These are phyloP conservation scores for Lecanoromycetidae sp. DNA, from an alignment of 2,329 filamentous ascomycete genomes.

Conservation along the genomic window DNA sequence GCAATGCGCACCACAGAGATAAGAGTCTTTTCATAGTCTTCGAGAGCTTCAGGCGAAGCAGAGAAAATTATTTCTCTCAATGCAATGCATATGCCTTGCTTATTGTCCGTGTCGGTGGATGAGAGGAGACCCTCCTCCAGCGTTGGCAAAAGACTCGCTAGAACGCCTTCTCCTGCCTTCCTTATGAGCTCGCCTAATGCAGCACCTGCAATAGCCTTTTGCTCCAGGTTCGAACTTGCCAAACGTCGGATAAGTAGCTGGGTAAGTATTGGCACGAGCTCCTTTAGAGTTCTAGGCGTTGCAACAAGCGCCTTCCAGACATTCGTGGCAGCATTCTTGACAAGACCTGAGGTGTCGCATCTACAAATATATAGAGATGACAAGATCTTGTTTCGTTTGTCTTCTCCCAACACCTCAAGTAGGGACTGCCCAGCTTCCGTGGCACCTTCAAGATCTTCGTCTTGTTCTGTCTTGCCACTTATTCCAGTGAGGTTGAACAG, in stretches of 20 bases:
- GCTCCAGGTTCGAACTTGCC: constrained; percentile 93
- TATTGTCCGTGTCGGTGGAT: constrained; percentile 81
- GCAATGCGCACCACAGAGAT: constrained; percentile 90
- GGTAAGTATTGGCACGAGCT: constrained; percentile 86
- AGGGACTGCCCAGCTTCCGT: constrained; percentile 87
- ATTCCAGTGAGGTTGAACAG: constrained; percentile 97
- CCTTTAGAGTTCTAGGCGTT: constrained; percentile 82
- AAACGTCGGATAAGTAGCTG: constrained; percentile 89
- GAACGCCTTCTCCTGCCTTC: constrained; percentile 87
- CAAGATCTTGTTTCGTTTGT: constrained; percentile 91
- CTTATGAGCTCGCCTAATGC: constrained; percentile 92
- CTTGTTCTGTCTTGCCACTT: constrained; percentile 63
- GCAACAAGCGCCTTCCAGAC: constrained; percentile 97
- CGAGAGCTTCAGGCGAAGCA: constrained; percentile 74
- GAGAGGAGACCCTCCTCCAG: constrained; percentile 82
- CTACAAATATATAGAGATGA: constrained; percentile 97
- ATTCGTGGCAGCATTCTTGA: constrained; percentile 75
- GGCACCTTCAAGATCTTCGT: constrained; percentile 63
- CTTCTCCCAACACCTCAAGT: constrained; percentile 84
- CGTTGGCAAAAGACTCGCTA: constrained; percentile 76
- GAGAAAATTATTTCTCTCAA: constrained; percentile 86
- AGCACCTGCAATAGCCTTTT: constrained; percentile 97
- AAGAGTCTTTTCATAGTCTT: constrained; percentile 88
- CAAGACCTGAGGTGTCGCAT: constrained; percentile 85
- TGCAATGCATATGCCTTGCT: constrained; percentile 94